Evolutionary conservation across 2,329 filamentous ascomycete species (phyloP).

Genomic region (Chaetomiaceae sp.): DNA sequence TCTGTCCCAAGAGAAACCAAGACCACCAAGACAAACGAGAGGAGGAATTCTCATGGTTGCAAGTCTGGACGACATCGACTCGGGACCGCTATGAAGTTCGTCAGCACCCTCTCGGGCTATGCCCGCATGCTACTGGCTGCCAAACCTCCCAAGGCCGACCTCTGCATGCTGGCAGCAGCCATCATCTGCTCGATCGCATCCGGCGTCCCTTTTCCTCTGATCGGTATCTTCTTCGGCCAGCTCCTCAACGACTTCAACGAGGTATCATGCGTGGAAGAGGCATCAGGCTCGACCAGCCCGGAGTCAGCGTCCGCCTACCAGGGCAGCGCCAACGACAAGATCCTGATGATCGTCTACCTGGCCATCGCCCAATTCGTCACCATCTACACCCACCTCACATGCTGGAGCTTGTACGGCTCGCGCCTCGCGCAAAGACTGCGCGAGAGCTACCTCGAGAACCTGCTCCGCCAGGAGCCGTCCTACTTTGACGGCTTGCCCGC

Average conservation of each 20-base stretch:
- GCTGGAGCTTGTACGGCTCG: slow-evolving; percentile 60
- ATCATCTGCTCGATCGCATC: slow-evolving; percentile 19
- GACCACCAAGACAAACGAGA: too few relatives aligned
- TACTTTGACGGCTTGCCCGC: slow-evolving; percentile 61
- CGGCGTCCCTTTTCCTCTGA: slow-evolving; percentile 50
- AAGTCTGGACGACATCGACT: background rate
- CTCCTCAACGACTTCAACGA: slow-evolving; percentile 49
- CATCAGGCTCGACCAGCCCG: background rate
- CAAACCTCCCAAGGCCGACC: slow-evolving; percentile 16
- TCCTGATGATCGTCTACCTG: slow-evolving; percentile 59
- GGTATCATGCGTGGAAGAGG: slow-evolving; percentile 36
- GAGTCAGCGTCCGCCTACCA: slow-evolving; percentile 11
- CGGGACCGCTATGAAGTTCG: slow-evolving; percentile 17
- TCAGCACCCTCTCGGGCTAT: slow-evolving; percentile 19
- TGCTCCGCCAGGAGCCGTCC: slow-evolving; percentile 58
- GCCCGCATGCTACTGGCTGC: slow-evolving; percentile 22
- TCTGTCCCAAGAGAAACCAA: background rate
- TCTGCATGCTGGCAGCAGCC: slow-evolving; percentile 17
- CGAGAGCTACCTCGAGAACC: slow-evolving; percentile 53
- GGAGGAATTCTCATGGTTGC: background rate
- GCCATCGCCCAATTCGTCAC: slow-evolving; percentile 58
- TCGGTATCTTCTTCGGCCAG: slow-evolving; percentile 51
- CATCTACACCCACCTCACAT: slow-evolving; percentile 60
- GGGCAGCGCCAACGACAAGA: slow-evolving; percentile 28
- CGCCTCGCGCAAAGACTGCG: slow-evolving; percentile 60